Conservation (phyloP, 768 basidiomycete species). For the Kwoniella dejecticola region DNA sequence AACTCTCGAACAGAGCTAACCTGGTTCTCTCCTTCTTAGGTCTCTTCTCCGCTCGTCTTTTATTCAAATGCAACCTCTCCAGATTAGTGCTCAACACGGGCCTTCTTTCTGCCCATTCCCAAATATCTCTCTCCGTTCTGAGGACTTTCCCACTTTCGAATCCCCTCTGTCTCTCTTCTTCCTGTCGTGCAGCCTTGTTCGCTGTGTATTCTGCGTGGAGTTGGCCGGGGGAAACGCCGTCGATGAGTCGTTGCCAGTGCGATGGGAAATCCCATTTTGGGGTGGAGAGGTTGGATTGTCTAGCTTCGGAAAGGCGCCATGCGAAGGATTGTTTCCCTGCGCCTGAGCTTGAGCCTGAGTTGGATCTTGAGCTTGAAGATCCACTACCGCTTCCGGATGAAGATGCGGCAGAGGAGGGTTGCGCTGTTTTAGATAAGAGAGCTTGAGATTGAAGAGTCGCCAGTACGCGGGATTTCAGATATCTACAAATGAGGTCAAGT, state of each 20-base stretch:
- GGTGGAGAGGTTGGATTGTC: background rate
- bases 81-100: constrained; percentile 29
- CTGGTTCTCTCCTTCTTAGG: constrained; percentile 39
- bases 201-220: no score
- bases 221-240: no score
- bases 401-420: background rate
- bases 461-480: constrained; percentile 37
- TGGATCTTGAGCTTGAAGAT: no score
- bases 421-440: constrained; percentile 24
- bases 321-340: constrained; percentile 11
- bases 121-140: constrained; percentile 39
- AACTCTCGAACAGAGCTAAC: background rate
- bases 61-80: constrained; percentile 44
- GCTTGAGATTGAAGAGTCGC: constrained; percentile 35
- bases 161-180: constrained; percentile 15
- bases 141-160: constrained; percentile 12
- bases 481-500: no score
- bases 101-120: constrained; percentile 33
- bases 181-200: constrained; percentile 1
- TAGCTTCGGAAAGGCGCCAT: constrained; percentile 8
- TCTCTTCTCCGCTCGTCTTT: constrained; percentile 26
- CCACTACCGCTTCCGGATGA: constrained; percentile 1
- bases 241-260: constrained; percentile 30
- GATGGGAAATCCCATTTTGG: constrained; percentile 6
- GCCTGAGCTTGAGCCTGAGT: no score